Conservation (phyloP, 2,329 filamentous ascomycete species). For the Neodidymelliopsis sp. region DNA sequence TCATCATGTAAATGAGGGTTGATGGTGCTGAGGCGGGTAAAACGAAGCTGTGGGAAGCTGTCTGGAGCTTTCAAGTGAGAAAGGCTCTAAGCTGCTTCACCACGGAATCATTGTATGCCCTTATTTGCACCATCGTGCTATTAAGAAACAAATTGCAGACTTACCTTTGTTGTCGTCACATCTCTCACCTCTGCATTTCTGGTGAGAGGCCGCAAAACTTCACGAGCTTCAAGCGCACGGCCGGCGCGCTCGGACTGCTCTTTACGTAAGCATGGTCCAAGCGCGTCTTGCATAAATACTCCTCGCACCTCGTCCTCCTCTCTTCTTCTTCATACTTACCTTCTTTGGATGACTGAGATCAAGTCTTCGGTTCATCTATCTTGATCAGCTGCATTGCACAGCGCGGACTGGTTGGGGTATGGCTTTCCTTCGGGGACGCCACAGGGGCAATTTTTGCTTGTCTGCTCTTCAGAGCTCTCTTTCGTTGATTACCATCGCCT, state of each 20-base stretch:
- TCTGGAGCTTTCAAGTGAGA: not conserved
- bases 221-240: no score
- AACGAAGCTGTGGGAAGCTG: not conserved
- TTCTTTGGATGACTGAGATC: constrained; percentile 43
- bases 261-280: not conserved
- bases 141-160: not conserved
- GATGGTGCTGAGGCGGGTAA: not conserved
- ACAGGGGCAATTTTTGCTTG: constrained; percentile 41
- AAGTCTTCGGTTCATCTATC: constrained; percentile 37
- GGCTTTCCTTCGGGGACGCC: constrained; percentile 46
- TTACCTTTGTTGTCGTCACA: constrained; percentile 22
- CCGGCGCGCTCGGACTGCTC: not conserved
- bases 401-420: constrained; percentile 41
- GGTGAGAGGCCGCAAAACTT: constrained; percentile 14
- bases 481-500: constrained; percentile 49
- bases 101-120: not conserved
- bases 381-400: constrained; percentile 49
- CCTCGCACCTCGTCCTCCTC: not conserved
- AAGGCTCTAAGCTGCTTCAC: not conserved
- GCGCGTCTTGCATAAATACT: not conserved
- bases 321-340: constrained; percentile 32
- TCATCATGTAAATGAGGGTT: constrained; percentile 36
- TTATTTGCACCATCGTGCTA: not conserved
- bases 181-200: constrained; percentile 1
- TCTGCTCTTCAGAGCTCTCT: constrained; percentile 26